Conservation (phyloP, 78 protist genomes). For the Acrasis kona region DNA sequence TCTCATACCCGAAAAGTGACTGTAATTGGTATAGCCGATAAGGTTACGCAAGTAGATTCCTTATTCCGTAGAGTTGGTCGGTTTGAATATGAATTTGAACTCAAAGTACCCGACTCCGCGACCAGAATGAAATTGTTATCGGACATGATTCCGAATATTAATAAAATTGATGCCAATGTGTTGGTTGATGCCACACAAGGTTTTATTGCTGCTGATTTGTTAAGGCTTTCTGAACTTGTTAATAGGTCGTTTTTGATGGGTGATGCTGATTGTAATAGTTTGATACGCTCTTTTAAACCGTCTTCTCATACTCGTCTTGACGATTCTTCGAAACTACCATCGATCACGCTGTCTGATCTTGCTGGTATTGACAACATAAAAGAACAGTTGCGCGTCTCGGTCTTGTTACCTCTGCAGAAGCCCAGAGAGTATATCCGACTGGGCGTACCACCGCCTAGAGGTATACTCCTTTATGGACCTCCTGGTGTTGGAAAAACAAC, state of each 20-base stretch:
- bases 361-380: not conserved
- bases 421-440: constrained; percentile 97
- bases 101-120: not conserved
- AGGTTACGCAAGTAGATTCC: not conserved
- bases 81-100: not conserved
- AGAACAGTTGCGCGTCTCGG: constrained; percentile 48
- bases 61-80: not conserved
- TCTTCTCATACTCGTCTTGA: no score
- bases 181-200: not conserved
- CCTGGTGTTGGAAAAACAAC: constrained; percentile 18
- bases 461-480: constrained; percentile 3
- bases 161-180: not conserved
- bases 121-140: not conserved
- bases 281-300: no score
- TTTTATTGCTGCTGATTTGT: not conserved
- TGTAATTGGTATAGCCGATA: not conserved
- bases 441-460: constrained; percentile 91
- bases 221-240: no score
- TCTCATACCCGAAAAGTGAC: no score
- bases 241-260: no score
- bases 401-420: constrained; percentile 98
- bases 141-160: not conserved
- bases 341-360: not conserved
- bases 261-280: no score
- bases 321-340: no score